Evolutionary conservation across 805 yeast species (phyloP).

Genomic region (Candida xyloterini): DNA sequence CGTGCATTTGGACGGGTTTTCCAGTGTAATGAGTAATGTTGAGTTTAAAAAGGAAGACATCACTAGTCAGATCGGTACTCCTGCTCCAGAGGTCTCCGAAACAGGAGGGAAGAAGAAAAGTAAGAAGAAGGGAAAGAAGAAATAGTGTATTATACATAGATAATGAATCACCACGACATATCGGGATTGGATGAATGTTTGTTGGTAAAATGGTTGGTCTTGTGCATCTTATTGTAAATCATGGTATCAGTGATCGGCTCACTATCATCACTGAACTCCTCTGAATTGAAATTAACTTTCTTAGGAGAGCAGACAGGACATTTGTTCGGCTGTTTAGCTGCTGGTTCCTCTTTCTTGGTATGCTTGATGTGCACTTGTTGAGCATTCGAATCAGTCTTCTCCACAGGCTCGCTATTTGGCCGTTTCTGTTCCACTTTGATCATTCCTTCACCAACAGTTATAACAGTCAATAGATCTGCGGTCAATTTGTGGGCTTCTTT

Average conservation of each 20-base stretch:
- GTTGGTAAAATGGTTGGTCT: slow-evolving; percentile 7
- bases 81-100: slow-evolving; percentile 6
- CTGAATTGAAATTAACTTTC: slow-evolving; percentile 3
- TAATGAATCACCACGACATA: slow-evolving; percentile 14
- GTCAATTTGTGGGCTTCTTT: not conserved
- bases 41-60: slow-evolving; percentile 16
- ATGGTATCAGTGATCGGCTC: slow-evolving; percentile 11
- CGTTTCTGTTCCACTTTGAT: slow-evolving; percentile 18
- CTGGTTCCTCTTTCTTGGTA: not conserved
- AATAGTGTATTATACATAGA: slow-evolving; percentile 11
- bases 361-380: slow-evolving; percentile 6
- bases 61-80: slow-evolving; percentile 1
- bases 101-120: slow-evolving; percentile 17
- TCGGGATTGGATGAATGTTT: slow-evolving; percentile 6
- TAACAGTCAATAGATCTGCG: slow-evolving; percentile 12
- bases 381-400: not conserved
- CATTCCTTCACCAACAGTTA: slow-evolving; percentile 17
- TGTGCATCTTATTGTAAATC: slow-evolving; percentile 13
- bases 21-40: slow-evolving; percentile 25
- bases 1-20: slow-evolving; percentile 27
- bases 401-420: slow-evolving; percentile 1
- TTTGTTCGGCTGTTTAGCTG: not conserved
- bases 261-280: slow-evolving; percentile 7
- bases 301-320: slow-evolving; percentile 15
- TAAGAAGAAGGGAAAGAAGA: slow-evolving; percentile 26